Percentiles rank a stretch among this genome's conserved stretches.
Evolutionary conservation across 2,329 filamentous ascomycete species (phyloP).

Genomic region (Arthrobotrys entomopaga): DNA sequence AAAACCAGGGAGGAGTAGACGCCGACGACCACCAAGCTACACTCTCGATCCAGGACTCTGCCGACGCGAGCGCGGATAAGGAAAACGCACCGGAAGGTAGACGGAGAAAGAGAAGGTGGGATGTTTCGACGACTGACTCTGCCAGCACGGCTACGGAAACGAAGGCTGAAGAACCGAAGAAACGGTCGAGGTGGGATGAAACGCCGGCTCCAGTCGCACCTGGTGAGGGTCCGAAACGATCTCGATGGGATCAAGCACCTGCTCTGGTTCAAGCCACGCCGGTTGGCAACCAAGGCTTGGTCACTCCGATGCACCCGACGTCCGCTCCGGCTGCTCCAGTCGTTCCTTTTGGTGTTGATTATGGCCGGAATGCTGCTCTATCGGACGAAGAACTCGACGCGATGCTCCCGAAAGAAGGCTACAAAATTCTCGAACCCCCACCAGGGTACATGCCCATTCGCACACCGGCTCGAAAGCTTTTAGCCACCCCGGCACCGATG

Average conservation of each 20-base stretch:
- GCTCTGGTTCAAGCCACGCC: conserved; percentile 74
- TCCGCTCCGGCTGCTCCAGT: conserved; percentile 67
- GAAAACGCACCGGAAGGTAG: conserved; percentile 75
- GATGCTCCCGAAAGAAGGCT: conserved; percentile 90
- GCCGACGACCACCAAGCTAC: conserved; percentile 76
- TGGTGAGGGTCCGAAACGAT: conserved; percentile 74
- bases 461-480: conserved; percentile 78
- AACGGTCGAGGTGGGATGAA: conserved; percentile 86
- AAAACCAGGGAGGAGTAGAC: conserved; percentile 70
- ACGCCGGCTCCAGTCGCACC: conserved; percentile 71
- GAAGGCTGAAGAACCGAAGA: conserved; percentile 70
- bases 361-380: conserved; percentile 81
- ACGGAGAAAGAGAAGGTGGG: conserved; percentile 85
- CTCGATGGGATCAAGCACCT: conserved; percentile 91
- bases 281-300: conserved; percentile 76
- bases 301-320: conserved; percentile 79
- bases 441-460: conserved; percentile 89
- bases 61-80: conserved; percentile 72
- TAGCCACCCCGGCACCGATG: conserved; percentile 76
- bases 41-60: conserved; percentile 64
- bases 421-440: conserved; percentile 88
- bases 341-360: conserved; percentile 81
- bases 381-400: conserved; percentile 94
- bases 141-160: conserved; percentile 60
- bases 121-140: conserved; percentile 72